Conservation (phyloP, 176 grass and related monocot genomes). For the Triticum urartu region DNA sequence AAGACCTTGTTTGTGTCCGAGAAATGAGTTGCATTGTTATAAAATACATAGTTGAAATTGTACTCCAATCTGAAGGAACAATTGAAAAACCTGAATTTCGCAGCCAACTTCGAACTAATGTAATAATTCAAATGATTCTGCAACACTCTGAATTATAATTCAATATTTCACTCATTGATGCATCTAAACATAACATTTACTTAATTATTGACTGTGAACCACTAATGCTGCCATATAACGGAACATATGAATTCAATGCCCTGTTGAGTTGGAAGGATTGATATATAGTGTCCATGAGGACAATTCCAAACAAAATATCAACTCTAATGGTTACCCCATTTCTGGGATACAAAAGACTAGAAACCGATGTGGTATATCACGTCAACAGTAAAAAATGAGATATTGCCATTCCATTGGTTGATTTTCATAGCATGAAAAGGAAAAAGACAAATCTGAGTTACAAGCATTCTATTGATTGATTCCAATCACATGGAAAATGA, state of each 20-base stretch:
- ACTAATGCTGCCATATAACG: background rate
- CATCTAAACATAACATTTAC: background rate
- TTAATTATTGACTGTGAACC: background rate
- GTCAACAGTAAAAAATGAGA: background rate
- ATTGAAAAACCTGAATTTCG: conserved; percentile 1
- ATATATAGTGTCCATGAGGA: background rate
- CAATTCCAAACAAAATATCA: background rate
- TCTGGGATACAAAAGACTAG: background rate
- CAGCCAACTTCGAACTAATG: background rate
- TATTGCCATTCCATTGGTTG: background rate
- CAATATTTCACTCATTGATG: background rate
- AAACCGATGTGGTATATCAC: background rate
- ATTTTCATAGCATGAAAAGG: background rate
- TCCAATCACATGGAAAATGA: background rate
- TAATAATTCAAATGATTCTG: background rate
- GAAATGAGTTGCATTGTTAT: background rate
- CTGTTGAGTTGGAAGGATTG: background rate
- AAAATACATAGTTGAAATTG: background rate
- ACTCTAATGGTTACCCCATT: background rate
- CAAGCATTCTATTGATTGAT: background rate
- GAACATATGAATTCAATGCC: background rate
- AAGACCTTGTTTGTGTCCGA: background rate
- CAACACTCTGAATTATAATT: background rate
- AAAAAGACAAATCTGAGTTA: background rate
- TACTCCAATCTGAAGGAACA: background rate